phyloP scores from a whole-genome alignment of 208 protist species.

The Angomonas ambiguus region DNA sequence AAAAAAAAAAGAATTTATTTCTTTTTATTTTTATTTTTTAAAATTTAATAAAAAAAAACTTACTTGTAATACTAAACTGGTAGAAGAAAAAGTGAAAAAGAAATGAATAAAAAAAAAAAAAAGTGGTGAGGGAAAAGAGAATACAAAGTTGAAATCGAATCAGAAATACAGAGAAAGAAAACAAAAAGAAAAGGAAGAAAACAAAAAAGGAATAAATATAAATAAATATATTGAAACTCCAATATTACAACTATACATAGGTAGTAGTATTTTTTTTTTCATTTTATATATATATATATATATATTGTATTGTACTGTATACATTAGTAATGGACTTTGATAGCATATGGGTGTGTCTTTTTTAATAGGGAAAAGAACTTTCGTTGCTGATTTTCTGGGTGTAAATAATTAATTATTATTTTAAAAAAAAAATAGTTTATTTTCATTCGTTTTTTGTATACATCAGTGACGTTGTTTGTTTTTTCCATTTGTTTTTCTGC shows the following conservation, averaged over 20 bases:
- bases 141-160: no score
- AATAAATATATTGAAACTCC: no score
- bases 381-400: no score
- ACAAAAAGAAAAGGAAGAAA: slow-evolving; percentile 7
- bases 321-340: no score
- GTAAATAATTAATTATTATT: slow-evolving; percentile 6
- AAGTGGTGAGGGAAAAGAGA: neutral
- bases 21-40: slow-evolving; percentile 14
- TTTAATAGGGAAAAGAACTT: no score
- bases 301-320: slow-evolving; percentile 1
- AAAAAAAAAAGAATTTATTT: slow-evolving; percentile 6
- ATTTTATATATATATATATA: slow-evolving; percentile 18
- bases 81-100: neutral
- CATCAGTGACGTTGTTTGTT: no score
- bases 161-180: slow-evolving; percentile 9
- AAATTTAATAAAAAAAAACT: slow-evolving; percentile 10
- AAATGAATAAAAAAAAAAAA: slow-evolving; percentile 14
- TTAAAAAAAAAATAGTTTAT: slow-evolving; percentile 12
- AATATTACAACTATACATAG: no score
- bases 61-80: neutral
- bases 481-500: no score
- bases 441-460: no score
- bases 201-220: slow-evolving; percentile 7
- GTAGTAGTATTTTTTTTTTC: slow-evolving; percentile 10
- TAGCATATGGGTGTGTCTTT: no score